Percentiles rank a stretch among this genome's conserved stretches.
Conservation (phyloP, 2,329 filamentous ascomycete species). For the Diaporthe ampelina region DNA sequence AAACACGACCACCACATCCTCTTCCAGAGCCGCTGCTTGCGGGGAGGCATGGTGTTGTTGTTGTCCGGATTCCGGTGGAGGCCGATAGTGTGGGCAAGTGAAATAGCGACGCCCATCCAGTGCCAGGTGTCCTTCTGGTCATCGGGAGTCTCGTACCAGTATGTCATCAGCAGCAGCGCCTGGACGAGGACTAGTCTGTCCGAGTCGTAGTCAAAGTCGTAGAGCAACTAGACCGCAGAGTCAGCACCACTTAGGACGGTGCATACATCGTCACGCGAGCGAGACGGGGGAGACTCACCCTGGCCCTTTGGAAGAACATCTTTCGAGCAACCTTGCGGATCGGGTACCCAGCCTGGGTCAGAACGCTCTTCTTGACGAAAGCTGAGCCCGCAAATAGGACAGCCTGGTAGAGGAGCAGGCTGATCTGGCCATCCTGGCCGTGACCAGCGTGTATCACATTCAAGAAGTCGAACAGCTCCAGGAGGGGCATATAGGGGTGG, state of each 20-base stretch:
- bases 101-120: conserved; percentile 97
- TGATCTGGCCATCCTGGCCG: conserved; percentile 79
- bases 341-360: conserved; percentile 82
- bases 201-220: conserved; percentile 95
- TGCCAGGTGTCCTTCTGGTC: conserved; percentile 99
- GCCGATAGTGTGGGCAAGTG: conserved; percentile 92
- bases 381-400: conserved; percentile 95
- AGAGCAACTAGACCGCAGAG: conserved; percentile 74
- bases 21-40: conserved; percentile 89
- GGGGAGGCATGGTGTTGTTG: conserved; percentile 80
- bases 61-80: conserved; percentile 87
- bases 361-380: conserved; percentile 84
- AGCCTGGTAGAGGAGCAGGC: conserved; percentile 90
- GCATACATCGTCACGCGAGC: not conserved
- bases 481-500: conserved; percentile 92
- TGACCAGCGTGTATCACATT: conserved; percentile 74
- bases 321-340: conserved; percentile 87
- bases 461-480: conserved; percentile 77
- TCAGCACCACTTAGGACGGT: conserved; percentile 31
- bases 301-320: conserved; percentile 89
- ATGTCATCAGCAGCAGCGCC: conserved; percentile 90
- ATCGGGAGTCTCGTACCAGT: conserved; percentile 97
- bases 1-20: conserved; percentile 99
- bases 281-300: conserved; percentile 67
- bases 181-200: conserved; percentile 92